Evolutionary conservation across 2,329 filamentous ascomycete species (phyloP), one percentile per base, ranked within the genome.

Genomic region (Ophiostoma montium): DNA sequence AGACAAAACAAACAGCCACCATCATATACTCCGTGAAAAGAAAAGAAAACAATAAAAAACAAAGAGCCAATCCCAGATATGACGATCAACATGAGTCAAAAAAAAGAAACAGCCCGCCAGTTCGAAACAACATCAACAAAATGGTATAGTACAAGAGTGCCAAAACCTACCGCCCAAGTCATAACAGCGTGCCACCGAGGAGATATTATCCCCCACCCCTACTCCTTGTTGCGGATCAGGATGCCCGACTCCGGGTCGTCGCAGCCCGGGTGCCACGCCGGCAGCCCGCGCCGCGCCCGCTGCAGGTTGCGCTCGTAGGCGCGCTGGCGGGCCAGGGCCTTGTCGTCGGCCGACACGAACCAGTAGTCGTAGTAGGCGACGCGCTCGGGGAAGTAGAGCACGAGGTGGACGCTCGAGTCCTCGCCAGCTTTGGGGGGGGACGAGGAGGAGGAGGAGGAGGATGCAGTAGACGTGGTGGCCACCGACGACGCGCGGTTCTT

Each of bases 371-470:
- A 54, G 48, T 55, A 46, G 35, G 51, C 48, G 6, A 58, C 56
- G 2, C 55, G 56, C 52, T 58, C 57, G 6, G 57, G 57, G 42
- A 55, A 57, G 52, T 56, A 55, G 44, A 57, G 52, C 21, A 58
- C 50, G 16, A 57, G 53, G 36, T 55, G 52, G 31, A 57, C 53
- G 39, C 52, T 54, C 10, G 52, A 33, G 23, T 57, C 55, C 32
- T 52, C 50, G 12, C 52, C 50, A 7, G 53, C 41, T 16, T 46
- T 48, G 44, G 16, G n/a, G 35, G 30, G 16, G 30, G 41, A 12
- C 2, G 46, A 30, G 21, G 44, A 32, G 2, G 32, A 23, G 4
- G 43, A 9, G 1, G 47, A 10, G 8, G 43, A 10, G 5, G 35
- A 19, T 11, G 33, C 31, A 21, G 19, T 42, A 6, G 19, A 41